These are phyloP conservation scores for Apophysomyces sp. DNA, from an alignment of 371 early-diverging fungal genomes.

Conservation along the genomic window DNA sequence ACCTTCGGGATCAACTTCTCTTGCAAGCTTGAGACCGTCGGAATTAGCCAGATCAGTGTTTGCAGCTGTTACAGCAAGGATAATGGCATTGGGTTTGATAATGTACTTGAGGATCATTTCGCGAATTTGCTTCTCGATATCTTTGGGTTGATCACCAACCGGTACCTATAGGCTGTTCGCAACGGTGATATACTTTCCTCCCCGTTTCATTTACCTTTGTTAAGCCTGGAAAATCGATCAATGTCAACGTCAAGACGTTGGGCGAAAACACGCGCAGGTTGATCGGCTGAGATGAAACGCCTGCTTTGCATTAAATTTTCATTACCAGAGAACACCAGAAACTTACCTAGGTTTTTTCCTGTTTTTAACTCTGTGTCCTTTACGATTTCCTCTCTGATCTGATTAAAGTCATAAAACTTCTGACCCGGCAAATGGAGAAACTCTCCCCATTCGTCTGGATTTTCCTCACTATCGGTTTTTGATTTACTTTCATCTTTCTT, in stretches of 20 bases:
- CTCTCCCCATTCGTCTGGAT: conserved; percentile 95
- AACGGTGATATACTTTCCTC: not conserved
- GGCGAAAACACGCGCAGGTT: conserved; percentile 96
- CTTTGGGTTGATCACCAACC: conserved; percentile 98
- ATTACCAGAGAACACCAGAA: not conserved
- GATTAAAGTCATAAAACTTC: conserved; percentile 89
- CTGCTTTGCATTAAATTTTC: conserved; percentile 19
- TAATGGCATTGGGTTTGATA: conserved; percentile 93
- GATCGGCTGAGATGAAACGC: conserved; percentile 93
- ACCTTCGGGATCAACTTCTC: conserved; percentile 98
- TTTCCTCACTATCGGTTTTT: conserved; percentile 30
- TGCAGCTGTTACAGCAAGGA: conserved; percentile 97
- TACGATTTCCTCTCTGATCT: conserved; percentile 93
- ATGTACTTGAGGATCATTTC: conserved; percentile 97
- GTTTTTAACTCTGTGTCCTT: conserved; percentile 92
- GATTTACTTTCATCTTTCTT: conserved; percentile 20
- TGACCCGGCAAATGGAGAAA: conserved; percentile 93
- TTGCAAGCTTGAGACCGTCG: conserved; percentile 95
- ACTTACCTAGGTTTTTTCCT: conserved; percentile 81
- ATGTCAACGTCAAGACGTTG: conserved; percentile 94
- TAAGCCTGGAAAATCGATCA: conserved; percentile 98
- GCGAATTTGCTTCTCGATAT: conserved; percentile 96
- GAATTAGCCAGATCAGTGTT: conserved; percentile 99
- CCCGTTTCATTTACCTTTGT: conserved; percentile 69
- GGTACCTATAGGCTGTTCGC: conserved; percentile 64